These are phyloP conservation scores for Boletus eberwhitei DNA, from an alignment of 768 basidiomycete genomes.

Conservation along the genomic window DNA sequence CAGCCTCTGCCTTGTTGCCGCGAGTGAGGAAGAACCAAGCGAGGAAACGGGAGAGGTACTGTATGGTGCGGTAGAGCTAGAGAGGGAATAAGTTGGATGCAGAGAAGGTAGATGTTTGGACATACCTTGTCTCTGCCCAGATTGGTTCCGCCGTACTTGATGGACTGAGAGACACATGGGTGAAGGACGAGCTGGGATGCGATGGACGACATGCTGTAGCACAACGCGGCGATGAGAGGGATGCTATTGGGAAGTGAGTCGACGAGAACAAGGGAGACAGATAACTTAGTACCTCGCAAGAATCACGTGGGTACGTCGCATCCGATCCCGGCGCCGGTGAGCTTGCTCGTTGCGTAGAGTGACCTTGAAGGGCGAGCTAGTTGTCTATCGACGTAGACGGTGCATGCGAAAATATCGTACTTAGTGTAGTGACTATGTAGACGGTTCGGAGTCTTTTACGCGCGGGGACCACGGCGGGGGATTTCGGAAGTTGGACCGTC, in stretches of 20 bases:
- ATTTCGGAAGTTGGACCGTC: constrained; percentile 4
- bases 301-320: constrained; percentile 30
- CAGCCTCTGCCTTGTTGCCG: constrained; percentile 68
- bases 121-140: constrained; percentile 87
- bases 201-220: constrained; percentile 32
- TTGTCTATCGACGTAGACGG: too few relatives aligned
- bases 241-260: background rate
- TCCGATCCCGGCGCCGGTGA: background rate
- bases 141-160: constrained; percentile 79
- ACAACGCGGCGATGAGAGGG: constrained; percentile 10
- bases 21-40: constrained; percentile 75
- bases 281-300: constrained; percentile 6
- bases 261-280: background rate
- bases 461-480: too few relatives aligned
- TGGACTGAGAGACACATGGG: constrained; percentile 68
- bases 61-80: constrained; percentile 84
- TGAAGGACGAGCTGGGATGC: constrained; percentile 83
- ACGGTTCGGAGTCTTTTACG: background rate
- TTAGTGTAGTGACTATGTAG: too few relatives aligned
- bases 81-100: background rate
- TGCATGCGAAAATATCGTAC: too few relatives aligned
- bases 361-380: too few relatives aligned
- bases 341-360: too few relatives aligned
- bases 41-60: constrained; percentile 87
- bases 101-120: background rate